phyloP scores from a whole-genome alignment of 371 early-diverging fungal species.

The Sanchytrium tribonematis region DNA sequence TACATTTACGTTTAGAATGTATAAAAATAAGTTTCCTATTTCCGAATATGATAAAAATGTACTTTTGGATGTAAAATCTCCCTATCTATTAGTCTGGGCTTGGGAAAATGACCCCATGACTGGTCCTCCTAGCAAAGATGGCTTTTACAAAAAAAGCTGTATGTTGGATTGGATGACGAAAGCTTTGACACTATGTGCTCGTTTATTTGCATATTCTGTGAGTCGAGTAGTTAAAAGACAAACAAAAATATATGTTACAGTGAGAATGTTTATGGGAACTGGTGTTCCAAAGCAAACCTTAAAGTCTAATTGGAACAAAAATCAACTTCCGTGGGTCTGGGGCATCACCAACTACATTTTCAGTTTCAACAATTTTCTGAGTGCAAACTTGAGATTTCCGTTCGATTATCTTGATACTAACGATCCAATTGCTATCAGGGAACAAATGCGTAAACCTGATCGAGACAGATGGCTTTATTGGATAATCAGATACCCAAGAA shows the following conservation, averaged over 20 bases:
- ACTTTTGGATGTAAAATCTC: not conserved
- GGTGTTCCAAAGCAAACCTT: not conserved
- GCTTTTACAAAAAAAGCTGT: not conserved
- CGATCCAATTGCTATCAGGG: not conserved
- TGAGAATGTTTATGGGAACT: not conserved
- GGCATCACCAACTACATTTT: not conserved
- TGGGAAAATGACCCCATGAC: not conserved
- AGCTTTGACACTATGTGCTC: not conserved
- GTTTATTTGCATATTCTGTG: not conserved
- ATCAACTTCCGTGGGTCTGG: not conserved
- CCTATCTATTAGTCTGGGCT: not conserved
- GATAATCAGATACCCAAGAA: not conserved
- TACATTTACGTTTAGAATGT: not conserved
- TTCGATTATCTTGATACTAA: not conserved
- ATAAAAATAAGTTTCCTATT: not conserved
- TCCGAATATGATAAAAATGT: not conserved
- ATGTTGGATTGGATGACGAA: not conserved
- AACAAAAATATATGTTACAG: not conserved
- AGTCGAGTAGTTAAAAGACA: not conserved
- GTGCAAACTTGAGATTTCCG: not conserved
- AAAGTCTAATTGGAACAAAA: not conserved
- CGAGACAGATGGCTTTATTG: not conserved
- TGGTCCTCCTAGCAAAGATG: not conserved
- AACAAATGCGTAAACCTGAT: not conserved
- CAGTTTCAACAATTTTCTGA: not conserved